Conservation (phyloP, 2,329 filamentous ascomycete species). For the Aspergillus sp. region DNA sequence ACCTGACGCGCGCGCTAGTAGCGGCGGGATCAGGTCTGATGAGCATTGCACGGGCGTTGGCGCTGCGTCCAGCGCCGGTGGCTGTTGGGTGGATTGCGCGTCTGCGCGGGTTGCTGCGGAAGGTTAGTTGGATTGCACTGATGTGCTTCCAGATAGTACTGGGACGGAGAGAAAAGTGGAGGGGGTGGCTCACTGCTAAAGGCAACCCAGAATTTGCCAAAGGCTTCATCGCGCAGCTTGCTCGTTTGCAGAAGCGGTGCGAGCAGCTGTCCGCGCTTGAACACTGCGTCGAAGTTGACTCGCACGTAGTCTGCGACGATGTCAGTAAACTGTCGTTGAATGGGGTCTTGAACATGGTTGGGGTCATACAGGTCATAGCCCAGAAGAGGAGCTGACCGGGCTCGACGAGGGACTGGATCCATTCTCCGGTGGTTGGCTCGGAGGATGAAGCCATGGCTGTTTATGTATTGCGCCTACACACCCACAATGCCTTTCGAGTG, state of each 20-base stretch:
- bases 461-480: neutral
- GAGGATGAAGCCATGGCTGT: conserved; percentile 2
- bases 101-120: conserved; percentile 12
- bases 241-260: conserved; percentile 29
- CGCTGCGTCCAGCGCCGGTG: neutral
- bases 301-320: conserved; percentile 27
- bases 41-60: conserved; percentile 25
- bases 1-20: conserved; percentile 41
- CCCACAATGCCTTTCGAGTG: no score
- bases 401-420: conserved; percentile 20
- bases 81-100: conserved; percentile 10
- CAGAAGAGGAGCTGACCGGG: conserved; percentile 22
- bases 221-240: conserved; percentile 38
- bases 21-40: conserved; percentile 38
- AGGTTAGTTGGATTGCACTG: neutral
- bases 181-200: conserved; percentile 29
- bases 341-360: neutral
- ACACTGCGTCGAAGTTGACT: conserved; percentile 31
- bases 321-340: conserved; percentile 9
- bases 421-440: conserved; percentile 12
- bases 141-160: neutral
- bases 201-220: conserved; percentile 41
- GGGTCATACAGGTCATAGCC: conserved; percentile 28
- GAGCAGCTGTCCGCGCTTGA: conserved; percentile 32
- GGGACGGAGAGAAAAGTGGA: no score